A percentile compares a stretch with the other conserved stretches of the same genome.
Conservation (phyloP, 352 stramenopile species). For the Phytophthora sp. region DNA sequence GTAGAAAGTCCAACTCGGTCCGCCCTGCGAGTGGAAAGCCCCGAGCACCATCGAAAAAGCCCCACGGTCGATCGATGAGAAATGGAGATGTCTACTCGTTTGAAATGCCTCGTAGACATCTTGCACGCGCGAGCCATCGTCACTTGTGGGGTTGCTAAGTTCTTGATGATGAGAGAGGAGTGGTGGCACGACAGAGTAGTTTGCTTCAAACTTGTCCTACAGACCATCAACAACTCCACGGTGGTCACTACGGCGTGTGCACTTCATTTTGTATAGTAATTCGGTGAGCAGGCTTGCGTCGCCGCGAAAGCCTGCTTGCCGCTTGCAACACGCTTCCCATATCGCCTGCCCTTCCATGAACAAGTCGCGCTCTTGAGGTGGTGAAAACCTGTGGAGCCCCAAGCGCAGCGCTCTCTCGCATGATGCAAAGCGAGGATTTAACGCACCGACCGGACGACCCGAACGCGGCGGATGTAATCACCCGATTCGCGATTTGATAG, state of each 20-base stretch:
- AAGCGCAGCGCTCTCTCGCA: constrained; percentile 10
- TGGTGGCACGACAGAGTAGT: too few relatives aligned
- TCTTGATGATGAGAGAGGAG: too few relatives aligned
- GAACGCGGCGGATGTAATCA: neutral
- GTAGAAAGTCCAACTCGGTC: constrained; percentile 24
- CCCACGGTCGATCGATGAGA: neutral
- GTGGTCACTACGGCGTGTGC: too few relatives aligned
- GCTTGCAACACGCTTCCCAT: neutral
- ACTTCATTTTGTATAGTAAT: too few relatives aligned
- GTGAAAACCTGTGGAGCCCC: constrained; percentile 26
- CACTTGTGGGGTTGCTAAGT: too few relatives aligned
- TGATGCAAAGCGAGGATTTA: constrained; percentile 26
- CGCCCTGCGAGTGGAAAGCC: constrained; percentile 27
- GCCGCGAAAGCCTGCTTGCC: constrained; percentile 10
- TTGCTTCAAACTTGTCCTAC: too few relatives aligned
- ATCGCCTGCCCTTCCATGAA: constrained; percentile 14
- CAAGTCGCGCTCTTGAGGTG: constrained; percentile 21
- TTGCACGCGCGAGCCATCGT: too few relatives aligned
- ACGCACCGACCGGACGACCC: constrained; percentile 18
- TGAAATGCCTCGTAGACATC: too few relatives aligned
- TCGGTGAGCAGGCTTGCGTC: constrained; percentile 13
- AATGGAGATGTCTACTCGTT: too few relatives aligned
- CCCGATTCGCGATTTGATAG: neutral
- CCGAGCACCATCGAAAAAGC: constrained; percentile 2
- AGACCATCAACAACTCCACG: too few relatives aligned